These are phyloP conservation scores for Tagetes erecta DNA, from an alignment of 129 eudicot species.

Conservation along the genomic window DNA sequence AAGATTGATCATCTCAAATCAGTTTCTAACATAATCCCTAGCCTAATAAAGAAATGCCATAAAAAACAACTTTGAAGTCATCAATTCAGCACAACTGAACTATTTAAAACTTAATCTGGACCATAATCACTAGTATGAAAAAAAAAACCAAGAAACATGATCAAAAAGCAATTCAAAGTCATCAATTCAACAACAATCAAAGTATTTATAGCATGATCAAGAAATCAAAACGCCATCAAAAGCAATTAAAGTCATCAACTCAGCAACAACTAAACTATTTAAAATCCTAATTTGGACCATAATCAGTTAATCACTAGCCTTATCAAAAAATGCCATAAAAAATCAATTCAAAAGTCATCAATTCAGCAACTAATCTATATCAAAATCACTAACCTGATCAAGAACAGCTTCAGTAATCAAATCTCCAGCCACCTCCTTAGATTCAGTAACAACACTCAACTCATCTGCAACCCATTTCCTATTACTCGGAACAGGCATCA, in stretches of 20 bases:
- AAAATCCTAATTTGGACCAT: neutral
- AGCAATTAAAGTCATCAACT: neutral
- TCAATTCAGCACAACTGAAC: neutral
- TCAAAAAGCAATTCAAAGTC: neutral
- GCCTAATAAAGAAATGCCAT: no score
- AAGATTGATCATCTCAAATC: no score
- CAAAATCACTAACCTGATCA: slow-evolving; percentile 72
- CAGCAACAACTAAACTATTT: neutral
- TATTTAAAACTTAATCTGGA: neutral
- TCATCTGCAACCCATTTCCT: slow-evolving; percentile 93
- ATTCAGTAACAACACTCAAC: slow-evolving; percentile 62
- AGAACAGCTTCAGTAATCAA: slow-evolving; percentile 76
- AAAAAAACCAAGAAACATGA: neutral
- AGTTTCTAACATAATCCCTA: no score
- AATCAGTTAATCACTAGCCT: neutral
- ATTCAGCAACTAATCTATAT: neutral
- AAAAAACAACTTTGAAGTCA: no score
- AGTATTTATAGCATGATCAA: neutral
- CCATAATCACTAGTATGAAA: neutral
- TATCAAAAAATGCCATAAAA: neutral
- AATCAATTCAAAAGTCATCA: neutral
- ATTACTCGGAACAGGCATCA: slow-evolving; percentile 53
- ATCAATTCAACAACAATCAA: neutral
- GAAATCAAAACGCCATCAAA: neutral
- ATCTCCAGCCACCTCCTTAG: slow-evolving; percentile 95